phyloP scores from a whole-genome alignment of 768 basidiomycete genomes.

The Lenzites betulinus region DNA sequence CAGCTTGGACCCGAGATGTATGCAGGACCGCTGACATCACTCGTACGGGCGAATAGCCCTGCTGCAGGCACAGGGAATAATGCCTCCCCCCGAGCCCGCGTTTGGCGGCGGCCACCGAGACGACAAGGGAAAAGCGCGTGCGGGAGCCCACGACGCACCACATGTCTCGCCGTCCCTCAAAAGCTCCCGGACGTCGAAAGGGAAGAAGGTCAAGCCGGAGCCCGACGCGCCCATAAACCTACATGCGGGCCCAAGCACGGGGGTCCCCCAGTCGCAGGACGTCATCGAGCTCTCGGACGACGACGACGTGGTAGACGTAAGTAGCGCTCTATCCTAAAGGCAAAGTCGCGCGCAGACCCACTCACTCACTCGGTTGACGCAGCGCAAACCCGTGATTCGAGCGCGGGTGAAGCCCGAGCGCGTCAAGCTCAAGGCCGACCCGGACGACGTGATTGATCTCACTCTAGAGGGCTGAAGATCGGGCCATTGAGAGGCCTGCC shows the following conservation, averaged over 20 bases:
- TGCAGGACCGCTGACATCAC: too few species aligned
- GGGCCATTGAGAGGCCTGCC: too few species aligned
- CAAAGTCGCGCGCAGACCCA: background rate
- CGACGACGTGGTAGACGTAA: background rate
- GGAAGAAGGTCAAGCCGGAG: background rate
- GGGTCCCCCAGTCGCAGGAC: background rate
- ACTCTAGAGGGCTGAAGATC: constrained; percentile 6
- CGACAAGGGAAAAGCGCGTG: background rate
- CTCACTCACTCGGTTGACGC: background rate
- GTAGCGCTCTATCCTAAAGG: background rate
- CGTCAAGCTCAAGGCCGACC: background rate
- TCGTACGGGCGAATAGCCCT: background rate
- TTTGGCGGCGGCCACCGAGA: background rate
- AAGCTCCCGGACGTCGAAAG: background rate
- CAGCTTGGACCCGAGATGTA: too few species aligned
- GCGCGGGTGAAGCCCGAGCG: background rate
- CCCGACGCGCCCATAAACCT: background rate
- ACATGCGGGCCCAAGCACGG: too few species aligned
- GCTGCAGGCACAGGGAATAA: constrained; percentile 1
- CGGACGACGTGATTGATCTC: constrained; percentile 6
- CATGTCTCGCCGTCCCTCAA: background rate
- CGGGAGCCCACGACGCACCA: background rate
- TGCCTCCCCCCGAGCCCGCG: background rate
- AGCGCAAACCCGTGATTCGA: background rate
- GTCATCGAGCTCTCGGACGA: constrained; percentile 6